Conservation (phyloP, 805 yeast genomes). For the Metschnikowia drakensbergensis region DNA sequence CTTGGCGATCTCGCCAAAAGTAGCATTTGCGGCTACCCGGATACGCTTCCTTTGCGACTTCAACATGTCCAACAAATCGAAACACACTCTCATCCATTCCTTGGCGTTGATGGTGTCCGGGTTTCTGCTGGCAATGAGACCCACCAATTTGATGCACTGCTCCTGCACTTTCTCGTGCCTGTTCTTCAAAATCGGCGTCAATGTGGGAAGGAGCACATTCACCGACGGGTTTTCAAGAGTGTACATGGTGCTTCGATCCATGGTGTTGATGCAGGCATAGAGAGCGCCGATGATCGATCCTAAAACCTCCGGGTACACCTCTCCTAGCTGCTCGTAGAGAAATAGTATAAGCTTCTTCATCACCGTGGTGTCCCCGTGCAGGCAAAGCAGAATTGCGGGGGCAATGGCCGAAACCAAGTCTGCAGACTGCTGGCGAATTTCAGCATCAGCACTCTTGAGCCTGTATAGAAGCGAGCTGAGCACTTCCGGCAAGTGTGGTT, state of each 20-base stretch:
- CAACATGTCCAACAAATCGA: slow-evolving; percentile 83
- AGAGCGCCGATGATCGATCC: slow-evolving; percentile 81
- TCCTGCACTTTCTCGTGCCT: slow-evolving; percentile 90
- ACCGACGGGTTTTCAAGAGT: slow-evolving; percentile 61
- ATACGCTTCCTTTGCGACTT: slow-evolving; percentile 75
- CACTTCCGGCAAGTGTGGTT: slow-evolving; percentile 69
- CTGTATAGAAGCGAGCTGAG: slow-evolving; percentile 70
- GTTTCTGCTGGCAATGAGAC: slow-evolving; percentile 73
- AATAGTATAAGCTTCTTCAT: slow-evolving; percentile 68
- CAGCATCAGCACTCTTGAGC: slow-evolving; percentile 65
- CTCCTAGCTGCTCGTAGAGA: slow-evolving; percentile 88
- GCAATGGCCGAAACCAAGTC: slow-evolving; percentile 67
- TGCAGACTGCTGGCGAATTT: slow-evolving; percentile 79
- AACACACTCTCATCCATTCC: slow-evolving; percentile 97
- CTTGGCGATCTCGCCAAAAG: slow-evolving; percentile 86
- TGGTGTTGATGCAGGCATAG: slow-evolving; percentile 53
- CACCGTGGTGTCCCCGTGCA: slow-evolving; percentile 49
- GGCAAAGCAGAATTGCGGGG: slow-evolving; percentile 61
- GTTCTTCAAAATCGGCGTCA: slow-evolving; percentile 88
- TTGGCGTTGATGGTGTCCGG: slow-evolving; percentile 82
- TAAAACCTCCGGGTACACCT: slow-evolving; percentile 87
- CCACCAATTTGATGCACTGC: slow-evolving; percentile 71
- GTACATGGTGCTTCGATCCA: slow-evolving; percentile 58
- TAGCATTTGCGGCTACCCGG: slow-evolving; percentile 78
- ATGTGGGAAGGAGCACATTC: slow-evolving; percentile 75